Evolutionary conservation across 306 rosid genomes (phyloP), one percentile per base, ranked within the genome.

Genomic region (Senna tora): DNA sequence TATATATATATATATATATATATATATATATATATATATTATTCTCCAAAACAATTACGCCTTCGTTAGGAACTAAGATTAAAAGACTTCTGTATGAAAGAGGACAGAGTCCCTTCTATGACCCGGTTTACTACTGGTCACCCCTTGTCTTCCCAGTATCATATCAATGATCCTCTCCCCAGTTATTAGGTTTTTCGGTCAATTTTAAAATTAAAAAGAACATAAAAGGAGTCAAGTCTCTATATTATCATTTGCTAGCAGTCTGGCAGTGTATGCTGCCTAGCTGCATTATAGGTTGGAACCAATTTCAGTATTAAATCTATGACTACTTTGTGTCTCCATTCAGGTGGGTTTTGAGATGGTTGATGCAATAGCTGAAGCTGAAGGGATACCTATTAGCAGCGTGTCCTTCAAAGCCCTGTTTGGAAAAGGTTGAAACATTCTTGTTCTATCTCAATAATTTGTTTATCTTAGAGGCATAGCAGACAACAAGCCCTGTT

Each of bases 281-380:
- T 63, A 2, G 60, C 52, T 50, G 17, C 21, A 46, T 9, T 15
- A 60, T 47, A 9, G 62, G 33, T 63, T 28, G 36, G 49, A 42
- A 12, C 38, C 79, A 6, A 33, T 33, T 67, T 57, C 51, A 17
- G 9, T 54, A 30, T 13, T 43, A 28, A 32, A 30, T 50, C 42
- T 28, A 43, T 67, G 56, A 75, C 59, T 41, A 15, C 64, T 36
- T 41, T 30, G 71, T 60, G 47, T 57, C 14, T 58, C 33, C 56
- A 56, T 72, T 50, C 81, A 93, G 98, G 94, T 91, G 84, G 98
- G 98, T 39, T 91, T 94, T 75, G 96, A 87, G 84, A 84, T 94
- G 95, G 91, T 94, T 82, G 96, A 94, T 81, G 34, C 88, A 64
- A 86, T 93, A 47, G 98, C 97, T 54, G 96, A 87, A 82, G 88